A percentile compares a stretch with the other conserved stretches of the same genome.
Conservation (phyloP, 1,284 basidiomycete genomes). For the Tylopilus orsonianus region DNA sequence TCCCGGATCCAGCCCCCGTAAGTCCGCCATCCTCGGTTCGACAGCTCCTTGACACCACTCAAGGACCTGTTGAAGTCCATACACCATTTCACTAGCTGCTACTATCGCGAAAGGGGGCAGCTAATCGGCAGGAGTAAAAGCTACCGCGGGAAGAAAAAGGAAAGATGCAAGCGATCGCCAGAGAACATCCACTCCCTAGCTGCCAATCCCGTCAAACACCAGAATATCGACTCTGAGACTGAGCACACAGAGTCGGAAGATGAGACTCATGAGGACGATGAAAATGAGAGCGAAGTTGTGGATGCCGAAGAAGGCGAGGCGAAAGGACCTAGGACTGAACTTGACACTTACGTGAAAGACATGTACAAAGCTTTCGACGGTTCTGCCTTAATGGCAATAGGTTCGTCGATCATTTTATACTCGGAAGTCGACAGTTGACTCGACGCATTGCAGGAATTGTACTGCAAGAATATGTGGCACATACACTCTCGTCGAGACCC, state of each 20-base stretch:
- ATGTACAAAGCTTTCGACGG: conserved; percentile 78
- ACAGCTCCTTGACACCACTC: conserved; percentile 11
- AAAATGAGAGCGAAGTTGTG: conserved; percentile 18
- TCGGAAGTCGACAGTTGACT: conserved; percentile 1
- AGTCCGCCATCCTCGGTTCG: conserved; percentile 17
- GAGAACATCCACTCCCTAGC: conserved; percentile 28
- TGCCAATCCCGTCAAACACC: conserved; percentile 9
- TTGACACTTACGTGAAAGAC: conserved; percentile 41
- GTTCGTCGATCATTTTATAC: conserved; percentile 37
- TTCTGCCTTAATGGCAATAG: conserved; percentile 67
- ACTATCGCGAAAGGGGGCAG: conserved; percentile 61
- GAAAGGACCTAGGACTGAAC: conserved; percentile 7
- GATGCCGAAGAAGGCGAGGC: conserved; percentile 13
- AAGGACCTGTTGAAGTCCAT: conserved; percentile 72
- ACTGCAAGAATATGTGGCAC: conserved; percentile 60
- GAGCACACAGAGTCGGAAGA: conserved; percentile 21
- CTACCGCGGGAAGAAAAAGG: conserved; percentile 45
- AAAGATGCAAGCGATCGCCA: conserved; percentile 7
- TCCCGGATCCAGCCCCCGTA: conserved; percentile 50
- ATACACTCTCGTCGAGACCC: conserved; percentile 18
- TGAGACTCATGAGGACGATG: conserved; percentile 26
- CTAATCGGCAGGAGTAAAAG: conserved; percentile 50
- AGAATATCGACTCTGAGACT: conserved; percentile 17
- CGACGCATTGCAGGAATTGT: conserved; percentile 52
- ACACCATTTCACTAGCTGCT: conserved; percentile 62